Percentiles rank a stretch among this genome's conserved stretches.
Evolutionary conservation across 345 rosid species (phyloP).

Genomic region (Salix purpurea): DNA sequence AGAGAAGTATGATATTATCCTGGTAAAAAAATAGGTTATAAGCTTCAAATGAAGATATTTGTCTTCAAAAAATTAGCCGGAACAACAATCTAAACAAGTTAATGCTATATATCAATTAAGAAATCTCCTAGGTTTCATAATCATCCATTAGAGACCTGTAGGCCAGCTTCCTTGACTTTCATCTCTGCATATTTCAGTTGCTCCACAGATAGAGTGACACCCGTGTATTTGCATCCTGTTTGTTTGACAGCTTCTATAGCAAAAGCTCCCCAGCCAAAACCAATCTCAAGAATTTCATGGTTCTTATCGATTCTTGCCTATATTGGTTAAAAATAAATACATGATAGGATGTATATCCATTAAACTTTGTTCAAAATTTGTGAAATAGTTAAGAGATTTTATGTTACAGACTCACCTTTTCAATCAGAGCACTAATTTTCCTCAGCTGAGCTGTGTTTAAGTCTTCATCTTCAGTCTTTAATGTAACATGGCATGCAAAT

Average conservation of each 20-base stretch:
- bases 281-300: slow-evolving; percentile 80
- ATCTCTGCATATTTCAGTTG: slow-evolving; percentile 67
- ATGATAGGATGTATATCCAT: too few species aligned
- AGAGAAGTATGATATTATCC: slow-evolving; percentile 61
- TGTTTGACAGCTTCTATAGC: slow-evolving; percentile 78
- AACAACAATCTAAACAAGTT: too few species aligned
- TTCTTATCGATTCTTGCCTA: slow-evolving; percentile 56
- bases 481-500: not conserved
- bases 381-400: too few species aligned
- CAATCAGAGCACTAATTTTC: slow-evolving; percentile 62
- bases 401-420: slow-evolving; percentile 41
- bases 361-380: not conserved
- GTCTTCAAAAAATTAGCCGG: too few species aligned
- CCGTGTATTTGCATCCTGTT: slow-evolving; percentile 86
- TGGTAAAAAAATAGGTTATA: slow-evolving; percentile 6
- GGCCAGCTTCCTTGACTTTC: slow-evolving; percentile 85
- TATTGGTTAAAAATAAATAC: not conserved
- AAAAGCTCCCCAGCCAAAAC: slow-evolving; percentile 90
- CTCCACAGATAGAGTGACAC: slow-evolving; percentile 73
- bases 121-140: too few species aligned
- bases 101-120: too few species aligned
- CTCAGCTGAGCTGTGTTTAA: slow-evolving; percentile 68
- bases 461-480: slow-evolving; percentile 42
- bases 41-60: too few species aligned
- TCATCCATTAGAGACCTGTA: slow-evolving; percentile 42